Evolutionary conservation across 768 basidiomycete species (phyloP).

Genomic region (Lactarius akahatsu): DNA sequence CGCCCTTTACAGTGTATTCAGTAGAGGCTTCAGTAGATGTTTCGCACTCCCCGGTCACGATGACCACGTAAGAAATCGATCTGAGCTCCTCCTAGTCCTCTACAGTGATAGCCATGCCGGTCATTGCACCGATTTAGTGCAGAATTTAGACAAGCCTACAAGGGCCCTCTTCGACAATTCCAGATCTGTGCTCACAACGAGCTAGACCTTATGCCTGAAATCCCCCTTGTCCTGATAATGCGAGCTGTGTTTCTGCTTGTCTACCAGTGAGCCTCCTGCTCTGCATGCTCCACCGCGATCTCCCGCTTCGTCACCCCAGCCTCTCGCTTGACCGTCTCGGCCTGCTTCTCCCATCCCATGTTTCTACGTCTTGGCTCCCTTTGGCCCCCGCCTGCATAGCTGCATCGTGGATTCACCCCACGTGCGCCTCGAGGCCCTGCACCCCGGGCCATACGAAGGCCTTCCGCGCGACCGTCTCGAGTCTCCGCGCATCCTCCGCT

Average conservation of each 20-base stretch:
- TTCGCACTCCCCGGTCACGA: constrained; percentile 6
- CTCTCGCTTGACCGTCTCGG: constrained; percentile 12
- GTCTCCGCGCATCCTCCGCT: not conserved
- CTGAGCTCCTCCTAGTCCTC: not conserved
- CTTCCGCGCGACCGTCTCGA: constrained; percentile 18
- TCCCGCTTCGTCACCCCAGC: constrained; percentile 13
- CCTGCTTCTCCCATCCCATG: constrained; percentile 11
- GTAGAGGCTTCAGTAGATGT: constrained; percentile 16
- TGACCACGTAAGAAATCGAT: not conserved
- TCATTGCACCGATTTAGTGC: not conserved
- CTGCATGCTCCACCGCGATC: constrained; percentile 15
- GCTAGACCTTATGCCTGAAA: not conserved
- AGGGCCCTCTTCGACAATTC: not conserved
- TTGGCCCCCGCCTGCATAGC: constrained; percentile 9
- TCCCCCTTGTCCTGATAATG: not conserved
- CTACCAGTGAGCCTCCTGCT: constrained; percentile 10
- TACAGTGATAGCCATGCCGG: not conserved
- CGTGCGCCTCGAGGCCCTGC: constrained; percentile 11
- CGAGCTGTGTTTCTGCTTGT: not conserved
- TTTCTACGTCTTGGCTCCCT: constrained; percentile 10
- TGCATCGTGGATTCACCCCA: constrained; percentile 13
- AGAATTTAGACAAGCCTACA: no score
- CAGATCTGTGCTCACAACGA: not conserved
- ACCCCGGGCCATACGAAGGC: constrained; percentile 13
- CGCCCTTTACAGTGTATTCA: constrained; percentile 12